phyloP scores from a whole-genome alignment of 306 rosid genomes.

The Vigna radiata region DNA sequence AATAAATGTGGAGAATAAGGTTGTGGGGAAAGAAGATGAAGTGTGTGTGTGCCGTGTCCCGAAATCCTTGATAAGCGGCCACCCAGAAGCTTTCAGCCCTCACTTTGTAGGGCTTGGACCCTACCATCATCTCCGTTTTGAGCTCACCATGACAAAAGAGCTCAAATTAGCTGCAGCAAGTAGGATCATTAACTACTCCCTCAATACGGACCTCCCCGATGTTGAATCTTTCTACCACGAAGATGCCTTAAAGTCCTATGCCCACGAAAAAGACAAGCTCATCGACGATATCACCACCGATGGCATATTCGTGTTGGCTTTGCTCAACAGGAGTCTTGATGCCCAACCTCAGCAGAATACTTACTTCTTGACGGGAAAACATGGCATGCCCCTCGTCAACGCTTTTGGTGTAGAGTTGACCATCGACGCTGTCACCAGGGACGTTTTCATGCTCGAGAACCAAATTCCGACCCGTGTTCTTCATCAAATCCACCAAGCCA shows the following conservation, averaged over 20 bases:
- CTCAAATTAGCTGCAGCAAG: conserved; percentile 13
- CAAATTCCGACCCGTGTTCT: conserved; percentile 4
- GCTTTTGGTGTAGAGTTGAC: conserved; percentile 18
- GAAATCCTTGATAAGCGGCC: not conserved
- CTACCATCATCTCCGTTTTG: not conserved
- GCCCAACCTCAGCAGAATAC: not conserved
- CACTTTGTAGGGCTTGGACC: conserved; percentile 40
- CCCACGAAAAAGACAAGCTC: not conserved
- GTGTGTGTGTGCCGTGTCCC: conserved; percentile 35
- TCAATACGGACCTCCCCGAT: not conserved
- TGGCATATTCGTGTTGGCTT: not conserved
- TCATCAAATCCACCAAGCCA: not conserved
- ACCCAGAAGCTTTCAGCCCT: conserved; percentile 45
- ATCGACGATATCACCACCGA: not conserved
- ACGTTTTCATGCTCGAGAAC: conserved; percentile 36
- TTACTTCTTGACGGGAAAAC: not conserved
- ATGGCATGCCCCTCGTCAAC: conserved; percentile 19
- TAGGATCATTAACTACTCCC: not conserved
- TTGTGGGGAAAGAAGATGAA: too few species aligned
- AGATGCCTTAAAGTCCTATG: not conserved
- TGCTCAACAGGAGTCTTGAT: not conserved
- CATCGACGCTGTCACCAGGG: not conserved
- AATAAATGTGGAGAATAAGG: too few species aligned
- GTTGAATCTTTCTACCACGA: not conserved
- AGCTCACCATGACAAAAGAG: not conserved